Conservation (phyloP, 2,329 filamentous ascomycete species). For the Bipolaris bicolor region DNA sequence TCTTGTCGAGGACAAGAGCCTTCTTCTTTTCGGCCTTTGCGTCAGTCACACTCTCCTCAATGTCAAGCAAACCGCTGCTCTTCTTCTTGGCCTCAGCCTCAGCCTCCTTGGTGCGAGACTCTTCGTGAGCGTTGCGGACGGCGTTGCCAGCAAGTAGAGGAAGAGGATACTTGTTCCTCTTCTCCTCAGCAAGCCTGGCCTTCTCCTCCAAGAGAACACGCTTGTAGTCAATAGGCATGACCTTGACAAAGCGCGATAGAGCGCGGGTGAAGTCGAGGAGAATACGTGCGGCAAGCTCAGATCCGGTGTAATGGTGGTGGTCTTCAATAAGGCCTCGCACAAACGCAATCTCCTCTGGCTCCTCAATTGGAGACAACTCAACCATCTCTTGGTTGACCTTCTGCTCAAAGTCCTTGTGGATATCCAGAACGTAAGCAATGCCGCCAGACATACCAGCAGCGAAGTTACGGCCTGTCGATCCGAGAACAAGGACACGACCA, state of each 20-base stretch:
- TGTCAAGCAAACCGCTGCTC: conserved; percentile 74
- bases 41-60: conserved; percentile 90
- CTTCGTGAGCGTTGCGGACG: conserved; percentile 60
- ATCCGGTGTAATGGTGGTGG: conserved; percentile 97
- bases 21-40: conserved; percentile 87
- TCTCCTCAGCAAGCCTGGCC: conserved; percentile 81
- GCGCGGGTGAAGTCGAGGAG: conserved; percentile 95
- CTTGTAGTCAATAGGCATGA: conserved; percentile 95
- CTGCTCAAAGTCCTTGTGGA: conserved; percentile 84
- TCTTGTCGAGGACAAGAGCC: conserved; percentile 95
- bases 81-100: conserved; percentile 70
- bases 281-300: conserved; percentile 89
- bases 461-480: conserved; percentile 92
- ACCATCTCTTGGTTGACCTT: conserved; percentile 99
- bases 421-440: conserved; percentile 93
- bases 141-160: conserved; percentile 74
- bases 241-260: conserved; percentile 88
- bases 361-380: conserved; percentile 81
- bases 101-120: conserved; percentile 61
- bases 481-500: conserved; percentile 85
- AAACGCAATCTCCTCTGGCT: conserved; percentile 87
- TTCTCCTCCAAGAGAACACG: conserved; percentile 86
- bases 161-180: conserved; percentile 81
- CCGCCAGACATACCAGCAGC: conserved; percentile 98
- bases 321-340: conserved; percentile 92